Evolutionary conservation across 1,284 basidiomycete genomes (phyloP).

Genomic region (Cryptococcus sp.): DNA sequence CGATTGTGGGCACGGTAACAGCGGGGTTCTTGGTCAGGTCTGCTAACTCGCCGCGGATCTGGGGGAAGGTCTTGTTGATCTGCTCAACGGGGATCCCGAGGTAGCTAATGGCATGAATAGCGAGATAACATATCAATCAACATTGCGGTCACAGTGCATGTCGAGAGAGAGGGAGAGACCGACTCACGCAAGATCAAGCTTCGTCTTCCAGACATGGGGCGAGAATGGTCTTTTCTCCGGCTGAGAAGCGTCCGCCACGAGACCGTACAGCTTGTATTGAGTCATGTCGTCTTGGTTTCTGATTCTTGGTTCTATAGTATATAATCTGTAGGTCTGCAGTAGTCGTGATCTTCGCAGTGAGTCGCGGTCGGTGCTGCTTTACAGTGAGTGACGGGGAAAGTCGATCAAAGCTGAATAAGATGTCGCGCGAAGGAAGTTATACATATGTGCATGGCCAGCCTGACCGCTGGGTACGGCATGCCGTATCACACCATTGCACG

Average conservation of each 20-base stretch:
- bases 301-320: too few relatives aligned
- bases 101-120: not conserved
- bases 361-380: too few relatives aligned
- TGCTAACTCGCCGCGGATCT: conserved; percentile 33
- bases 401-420: too few relatives aligned
- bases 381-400: too few relatives aligned
- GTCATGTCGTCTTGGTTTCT: conserved; percentile 3
- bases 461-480: too few relatives aligned
- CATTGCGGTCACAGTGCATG: not conserved
- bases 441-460: too few relatives aligned
- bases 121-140: not conserved
- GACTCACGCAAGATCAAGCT: conserved; percentile 21
- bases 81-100: not conserved
- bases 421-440: too few relatives aligned
- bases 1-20: conserved; percentile 41
- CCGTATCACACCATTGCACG: too few relatives aligned
- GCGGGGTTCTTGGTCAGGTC: conserved; percentile 32
- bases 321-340: too few relatives aligned
- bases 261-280: conserved; percentile 17
- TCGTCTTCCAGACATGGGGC: conserved; percentile 23
- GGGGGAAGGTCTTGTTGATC: conserved; percentile 23
- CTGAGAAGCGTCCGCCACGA: conserved; percentile 11
- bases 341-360: too few relatives aligned
- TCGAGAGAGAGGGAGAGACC: not conserved
- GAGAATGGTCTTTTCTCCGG: conserved; percentile 16